These are phyloP conservation scores for Cladosporium phlei DNA, from an alignment of 2,329 filamentous ascomycete species.

Conservation along the genomic window DNA sequence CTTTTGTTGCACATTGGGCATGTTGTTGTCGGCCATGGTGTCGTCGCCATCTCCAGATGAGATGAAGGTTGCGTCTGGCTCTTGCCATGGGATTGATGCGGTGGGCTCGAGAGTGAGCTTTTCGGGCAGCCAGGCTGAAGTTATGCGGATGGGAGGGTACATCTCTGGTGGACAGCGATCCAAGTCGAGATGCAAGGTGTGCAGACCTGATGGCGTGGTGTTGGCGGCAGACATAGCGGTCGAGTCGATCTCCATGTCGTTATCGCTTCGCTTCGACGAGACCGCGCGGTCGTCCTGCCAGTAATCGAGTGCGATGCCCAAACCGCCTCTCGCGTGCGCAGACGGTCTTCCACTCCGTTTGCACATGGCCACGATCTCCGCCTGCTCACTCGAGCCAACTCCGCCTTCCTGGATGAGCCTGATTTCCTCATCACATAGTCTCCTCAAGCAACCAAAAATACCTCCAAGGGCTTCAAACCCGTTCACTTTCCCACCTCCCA, in stretches of 20 bases:
- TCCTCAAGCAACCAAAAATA: constrained; percentile 64
- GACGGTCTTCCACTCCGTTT: constrained; percentile 64
- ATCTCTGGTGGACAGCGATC: constrained; percentile 43
- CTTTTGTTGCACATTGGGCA: constrained; percentile 47
- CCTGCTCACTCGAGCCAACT: constrained; percentile 16
- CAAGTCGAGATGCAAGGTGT: constrained; percentile 59
- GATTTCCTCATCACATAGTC: constrained; percentile 64
- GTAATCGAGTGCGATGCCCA: constrained; percentile 71
- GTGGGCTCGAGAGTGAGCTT: constrained; percentile 64
- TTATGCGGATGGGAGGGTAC: constrained; percentile 62
- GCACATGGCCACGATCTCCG: constrained; percentile 58
- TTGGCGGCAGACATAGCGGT: neutral
- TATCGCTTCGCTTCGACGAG: constrained; percentile 34
- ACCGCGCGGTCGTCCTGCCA: constrained; percentile 46
- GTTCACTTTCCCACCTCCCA: constrained; percentile 66
- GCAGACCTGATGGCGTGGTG: neutral
- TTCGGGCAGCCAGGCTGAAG: constrained; percentile 68
- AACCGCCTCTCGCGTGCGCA: constrained; percentile 62
- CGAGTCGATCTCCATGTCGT: constrained; percentile 33
- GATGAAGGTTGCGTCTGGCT: constrained; percentile 62
- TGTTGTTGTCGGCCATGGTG: constrained; percentile 21
- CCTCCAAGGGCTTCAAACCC: constrained; percentile 74
- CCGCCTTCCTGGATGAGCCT: neutral
- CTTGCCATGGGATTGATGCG: constrained; percentile 56
- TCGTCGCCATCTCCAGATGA: constrained; percentile 39